Evolutionary conservation across 2,329 filamentous ascomycete species (phyloP).

Genomic region (Phialophora tarda): DNA sequence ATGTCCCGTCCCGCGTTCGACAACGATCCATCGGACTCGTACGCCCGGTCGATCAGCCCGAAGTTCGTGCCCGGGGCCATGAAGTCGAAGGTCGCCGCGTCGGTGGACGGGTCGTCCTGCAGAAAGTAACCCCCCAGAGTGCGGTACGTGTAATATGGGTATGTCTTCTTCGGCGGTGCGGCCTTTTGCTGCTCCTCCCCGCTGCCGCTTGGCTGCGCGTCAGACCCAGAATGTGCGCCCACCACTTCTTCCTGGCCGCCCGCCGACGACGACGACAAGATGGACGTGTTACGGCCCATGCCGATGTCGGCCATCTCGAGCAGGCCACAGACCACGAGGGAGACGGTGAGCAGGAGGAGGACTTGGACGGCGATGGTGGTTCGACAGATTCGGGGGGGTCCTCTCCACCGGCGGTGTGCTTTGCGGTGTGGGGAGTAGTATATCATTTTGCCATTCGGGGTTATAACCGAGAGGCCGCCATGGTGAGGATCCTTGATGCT

Average conservation of each 20-base stretch:
- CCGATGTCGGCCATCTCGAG: slow-evolving; percentile 28
- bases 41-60: slow-evolving; percentile 55
- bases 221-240: slow-evolving; percentile 28
- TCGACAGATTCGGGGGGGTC: slow-evolving; percentile 27
- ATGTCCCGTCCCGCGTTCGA: slow-evolving; percentile 38
- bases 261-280: slow-evolving; percentile 11
- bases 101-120: slow-evolving; percentile 56
- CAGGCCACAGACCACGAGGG: slow-evolving; percentile 64
- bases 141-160: slow-evolving; percentile 27
- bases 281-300: slow-evolving; percentile 1
- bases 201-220: slow-evolving; percentile 8
- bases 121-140: slow-evolving; percentile 38
- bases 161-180: slow-evolving; percentile 6
- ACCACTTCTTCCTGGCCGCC: slow-evolving; percentile 25
- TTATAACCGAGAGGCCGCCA: neutral
- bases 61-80: slow-evolving; percentile 47
- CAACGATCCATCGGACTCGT: slow-evolving; percentile 48
- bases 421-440: slow-evolving; percentile 26
- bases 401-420: slow-evolving; percentile 31
- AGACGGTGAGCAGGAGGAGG: slow-evolving; percentile 69
- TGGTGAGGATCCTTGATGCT: neutral
- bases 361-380: slow-evolving; percentile 31
- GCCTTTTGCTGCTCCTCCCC: slow-evolving; percentile 6
- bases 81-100: slow-evolving; percentile 56
- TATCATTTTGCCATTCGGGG: slow-evolving; percentile 20